These are phyloP conservation scores for Panaeolus papilionaceus DNA, from an alignment of 768 basidiomycete species.

Conservation along the genomic window DNA sequence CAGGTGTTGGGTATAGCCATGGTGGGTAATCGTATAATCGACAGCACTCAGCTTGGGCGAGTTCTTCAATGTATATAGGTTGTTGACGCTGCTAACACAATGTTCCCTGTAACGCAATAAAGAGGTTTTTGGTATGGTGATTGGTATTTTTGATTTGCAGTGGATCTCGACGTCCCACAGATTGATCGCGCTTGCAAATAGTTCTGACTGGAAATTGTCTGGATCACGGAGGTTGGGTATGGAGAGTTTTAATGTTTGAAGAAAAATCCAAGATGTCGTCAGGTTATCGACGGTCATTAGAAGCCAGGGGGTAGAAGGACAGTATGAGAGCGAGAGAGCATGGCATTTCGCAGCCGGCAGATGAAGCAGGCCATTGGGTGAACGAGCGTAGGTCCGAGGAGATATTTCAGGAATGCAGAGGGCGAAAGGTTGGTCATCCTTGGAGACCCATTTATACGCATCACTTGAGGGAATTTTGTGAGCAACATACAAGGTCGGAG, in stretches of 20 bases:
- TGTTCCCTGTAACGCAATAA: background rate
- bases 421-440: background rate
- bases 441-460: background rate
- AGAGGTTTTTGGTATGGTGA: background rate
- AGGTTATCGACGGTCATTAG: background rate
- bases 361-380: background rate
- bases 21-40: background rate
- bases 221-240: background rate
- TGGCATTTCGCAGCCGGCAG: background rate
- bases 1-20: background rate
- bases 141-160: background rate
- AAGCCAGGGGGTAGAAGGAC: background rate
- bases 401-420: background rate
- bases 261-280: background rate
- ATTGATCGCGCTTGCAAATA: background rate
- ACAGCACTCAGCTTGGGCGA: background rate
- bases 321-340: background rate
- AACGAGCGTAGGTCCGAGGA: background rate
- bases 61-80: background rate
- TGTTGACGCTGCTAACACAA: background rate
- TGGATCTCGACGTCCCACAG: background rate
- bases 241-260: background rate
- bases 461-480: background rate
- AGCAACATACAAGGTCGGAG: background rate
- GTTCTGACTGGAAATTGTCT: background rate